Evolutionary conservation across 176 grass and related monocot genomes (phyloP).

Genomic region (Rhynchospora tenuis): DNA sequence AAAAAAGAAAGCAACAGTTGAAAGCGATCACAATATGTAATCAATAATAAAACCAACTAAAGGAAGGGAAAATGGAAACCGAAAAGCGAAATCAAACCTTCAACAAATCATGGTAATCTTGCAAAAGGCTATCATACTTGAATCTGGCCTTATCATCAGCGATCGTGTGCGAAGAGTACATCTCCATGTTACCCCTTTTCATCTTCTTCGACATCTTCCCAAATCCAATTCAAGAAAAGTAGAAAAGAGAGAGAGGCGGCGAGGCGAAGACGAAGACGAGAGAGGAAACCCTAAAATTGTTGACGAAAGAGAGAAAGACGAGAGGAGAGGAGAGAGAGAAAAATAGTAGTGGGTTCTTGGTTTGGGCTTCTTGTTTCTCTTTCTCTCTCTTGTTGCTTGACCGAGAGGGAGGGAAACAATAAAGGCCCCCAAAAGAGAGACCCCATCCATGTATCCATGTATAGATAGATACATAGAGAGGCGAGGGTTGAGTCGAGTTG

Average conservation of each 20-base stretch:
- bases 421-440: not conserved
- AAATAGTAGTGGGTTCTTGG: conserved; percentile 18
- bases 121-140: conserved; percentile 29
- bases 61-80: not conserved
- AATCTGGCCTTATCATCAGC: not conserved
- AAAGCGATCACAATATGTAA: not conserved
- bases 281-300: conserved; percentile 15
- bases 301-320: conserved; percentile 2
- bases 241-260: conserved; percentile 21
- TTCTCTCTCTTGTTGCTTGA: conserved; percentile 1
- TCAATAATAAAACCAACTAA: too few species aligned
- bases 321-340: conserved; percentile 22
- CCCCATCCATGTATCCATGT: conserved; percentile 33
- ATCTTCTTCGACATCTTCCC: conserved; percentile 36
- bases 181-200: conserved; percentile 19
- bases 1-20: not conserved
- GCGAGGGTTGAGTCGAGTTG: not conserved
- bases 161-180: not conserved
- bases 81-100: conserved; percentile 17
- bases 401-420: conserved; percentile 6
- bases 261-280: not conserved
- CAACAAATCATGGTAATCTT: conserved; percentile 46
- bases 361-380: not conserved
- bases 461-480: not conserved
- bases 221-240: not conserved